Base-by-base conservation (phyloP, 2,329 filamentous ascomycete species). In the Fusarium armeniacum region DNA sequence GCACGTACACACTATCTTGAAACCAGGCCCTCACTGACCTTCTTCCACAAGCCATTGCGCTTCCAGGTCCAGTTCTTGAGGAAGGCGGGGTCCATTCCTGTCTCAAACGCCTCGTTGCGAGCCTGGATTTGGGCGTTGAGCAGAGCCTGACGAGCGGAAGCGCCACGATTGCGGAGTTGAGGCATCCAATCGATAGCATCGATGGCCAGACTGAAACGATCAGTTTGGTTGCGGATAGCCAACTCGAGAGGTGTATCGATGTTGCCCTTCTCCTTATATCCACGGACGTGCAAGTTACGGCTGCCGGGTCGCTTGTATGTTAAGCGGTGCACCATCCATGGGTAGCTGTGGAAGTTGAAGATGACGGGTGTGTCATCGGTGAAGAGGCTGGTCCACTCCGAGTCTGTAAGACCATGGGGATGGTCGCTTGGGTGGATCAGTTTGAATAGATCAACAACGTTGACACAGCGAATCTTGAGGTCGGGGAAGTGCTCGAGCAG, bases 271-370 rank as follows among this genome's bases (percentile, higher is more conserved):
- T 94, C 91, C 75, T 87, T 89, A 83, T 94, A 94, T 2, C 92
- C 92, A 33, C 89, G 85, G n/a, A 94, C 92, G 73, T 92, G 89
- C 67, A 94, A 79, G 78, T 92, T 89, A 46, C 84, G 77, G 77
- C 86, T 87, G 7, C 91, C 91, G 3, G 89, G 89, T 1, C 91
- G 88, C 81, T 91, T 91, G 81, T 93, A 94, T 1, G 91, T 91
- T 71, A 94, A 80, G 52, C 91, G 86, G 81, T 94, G 91, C 53
- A 94, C 87, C 74, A 94, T 84, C 90, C 90, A 94, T 11, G 92
- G 91, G 81, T 94, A 94, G 33, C 88, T 91, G 82, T 94, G 92
- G 87, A 94, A 94, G 82, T 93, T 94, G 84, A 94, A 94, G 76
- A 94, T 89, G 76, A 93, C 83, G 24, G 91, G 92, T 70, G 85